Evolutionary conservation across 768 basidiomycete species (phyloP).

Genomic region (Fomitopsis pulvina): DNA sequence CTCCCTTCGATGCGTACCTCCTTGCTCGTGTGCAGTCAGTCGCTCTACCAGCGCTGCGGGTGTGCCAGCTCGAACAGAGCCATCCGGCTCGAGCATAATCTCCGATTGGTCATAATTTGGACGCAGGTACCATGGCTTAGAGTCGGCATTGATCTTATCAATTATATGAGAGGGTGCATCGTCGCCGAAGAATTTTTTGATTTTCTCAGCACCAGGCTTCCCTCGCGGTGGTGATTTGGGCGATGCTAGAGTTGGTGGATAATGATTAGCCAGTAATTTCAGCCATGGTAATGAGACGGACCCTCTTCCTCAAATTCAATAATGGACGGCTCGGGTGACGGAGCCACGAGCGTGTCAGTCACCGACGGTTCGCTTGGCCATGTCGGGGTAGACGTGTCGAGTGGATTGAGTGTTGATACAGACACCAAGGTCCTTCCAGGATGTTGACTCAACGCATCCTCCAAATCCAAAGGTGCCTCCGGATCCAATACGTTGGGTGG

Average conservation of each 20-base stretch:
- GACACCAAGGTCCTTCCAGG: constrained; percentile 8
- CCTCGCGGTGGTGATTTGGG: constrained; percentile 22
- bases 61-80: constrained; percentile 81
- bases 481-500: constrained; percentile 28
- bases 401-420: constrained; percentile 4
- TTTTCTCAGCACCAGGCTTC: constrained; percentile 40
- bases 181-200: constrained; percentile 63
- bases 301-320: constrained; percentile 21
- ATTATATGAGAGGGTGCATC: constrained; percentile 42
- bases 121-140: constrained; percentile 79
- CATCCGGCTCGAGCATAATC: constrained; percentile 81
- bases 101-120: constrained; percentile 75
- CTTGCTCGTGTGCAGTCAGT: constrained; percentile 84
- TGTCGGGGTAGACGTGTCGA: constrained; percentile 14
- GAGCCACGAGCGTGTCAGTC: constrained; percentile 5
- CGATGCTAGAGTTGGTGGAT: constrained; percentile 5
- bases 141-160: constrained; percentile 32
- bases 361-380: constrained; percentile 8
- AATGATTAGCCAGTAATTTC: neutral
- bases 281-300: constrained; percentile 1
- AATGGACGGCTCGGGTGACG: constrained; percentile 4
- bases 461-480: constrained; percentile 31
- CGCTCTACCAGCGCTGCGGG: constrained; percentile 82
- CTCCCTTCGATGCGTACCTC: constrained; percentile 43
- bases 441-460: constrained; percentile 18